phyloP scores from a whole-genome alignment of 208 protist genomes.

The Blastocrithidia nonstop region DNA sequence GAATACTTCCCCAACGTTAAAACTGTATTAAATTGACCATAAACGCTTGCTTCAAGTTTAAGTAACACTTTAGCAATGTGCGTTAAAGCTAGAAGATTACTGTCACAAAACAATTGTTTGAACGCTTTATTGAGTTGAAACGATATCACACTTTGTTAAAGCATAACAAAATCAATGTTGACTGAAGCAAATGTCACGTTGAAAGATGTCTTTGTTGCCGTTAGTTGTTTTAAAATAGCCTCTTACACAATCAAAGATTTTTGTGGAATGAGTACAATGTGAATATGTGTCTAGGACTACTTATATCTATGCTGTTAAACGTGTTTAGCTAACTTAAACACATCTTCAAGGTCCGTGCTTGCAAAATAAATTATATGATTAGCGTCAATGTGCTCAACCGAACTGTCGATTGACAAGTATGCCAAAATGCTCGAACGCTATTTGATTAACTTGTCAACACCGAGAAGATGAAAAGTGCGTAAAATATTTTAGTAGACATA shows the following conservation, averaged over 20 bases:
- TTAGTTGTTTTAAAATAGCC: constrained; percentile 51
- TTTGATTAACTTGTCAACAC: too few relatives aligned
- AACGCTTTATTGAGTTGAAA: constrained; percentile 62
- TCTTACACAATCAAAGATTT: constrained; percentile 63
- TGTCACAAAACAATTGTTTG: constrained; percentile 52
- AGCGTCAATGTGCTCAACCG: too few relatives aligned
- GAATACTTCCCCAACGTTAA: constrained; percentile 41
- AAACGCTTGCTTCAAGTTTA: constrained; percentile 66
- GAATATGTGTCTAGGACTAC: constrained; percentile 22
- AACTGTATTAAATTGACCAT: constrained; percentile 39
- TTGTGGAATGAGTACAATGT: constrained; percentile 50
- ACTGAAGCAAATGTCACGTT: constrained; percentile 32
- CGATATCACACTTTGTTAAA: constrained; percentile 53
- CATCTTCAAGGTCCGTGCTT: too few relatives aligned
- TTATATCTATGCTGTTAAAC: constrained; percentile 39
- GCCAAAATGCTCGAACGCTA: too few relatives aligned
- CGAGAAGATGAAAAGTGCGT: too few relatives aligned
- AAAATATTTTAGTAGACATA: too few relatives aligned
- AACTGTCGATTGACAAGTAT: too few relatives aligned
- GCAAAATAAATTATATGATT: too few relatives aligned
- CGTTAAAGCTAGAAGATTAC: constrained; percentile 39
- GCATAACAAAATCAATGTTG: constrained; percentile 64
- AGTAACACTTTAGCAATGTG: constrained; percentile 65
- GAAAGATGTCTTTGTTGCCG: constrained; percentile 34
- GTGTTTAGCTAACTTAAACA: constrained; percentile 24